Conservation (phyloP, 2,329 filamentous ascomycete species). For the Aspergillus intermedius region DNA sequence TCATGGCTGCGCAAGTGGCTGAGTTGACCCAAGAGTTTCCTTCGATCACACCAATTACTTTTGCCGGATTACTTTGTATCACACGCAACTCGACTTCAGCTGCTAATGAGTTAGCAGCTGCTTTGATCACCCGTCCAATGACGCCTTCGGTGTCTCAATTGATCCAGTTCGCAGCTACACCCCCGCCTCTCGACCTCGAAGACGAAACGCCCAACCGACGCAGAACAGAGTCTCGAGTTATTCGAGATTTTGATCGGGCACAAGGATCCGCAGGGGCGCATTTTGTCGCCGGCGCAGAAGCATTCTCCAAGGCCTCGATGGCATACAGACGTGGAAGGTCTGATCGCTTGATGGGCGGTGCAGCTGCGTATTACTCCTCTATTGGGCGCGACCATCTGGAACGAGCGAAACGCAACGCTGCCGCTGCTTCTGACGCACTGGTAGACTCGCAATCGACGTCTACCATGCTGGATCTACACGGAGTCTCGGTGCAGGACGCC, state of each 20-base stretch:
- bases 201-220: constrained; percentile 15
- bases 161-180: constrained; percentile 37
- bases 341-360: constrained; percentile 66
- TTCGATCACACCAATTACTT: constrained; percentile 41
- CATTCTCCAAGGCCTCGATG: constrained; percentile 52
- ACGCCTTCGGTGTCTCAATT: constrained; percentile 28
- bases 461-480: constrained; percentile 69
- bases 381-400: constrained; percentile 59
- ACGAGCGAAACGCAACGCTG: constrained; percentile 52
- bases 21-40: constrained; percentile 53
- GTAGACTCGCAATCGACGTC: constrained; percentile 61
- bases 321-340: constrained; percentile 60
- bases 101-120: constrained; percentile 55
- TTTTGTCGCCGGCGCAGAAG: constrained; percentile 42
- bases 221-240: constrained; percentile 3
- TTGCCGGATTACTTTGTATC: constrained; percentile 50
- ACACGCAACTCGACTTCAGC: constrained; percentile 52
- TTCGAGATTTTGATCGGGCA: constrained; percentile 20
- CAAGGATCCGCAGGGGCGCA: constrained; percentile 39
- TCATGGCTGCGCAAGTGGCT: constrained; percentile 44
- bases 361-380: constrained; percentile 68
- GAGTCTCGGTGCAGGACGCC: constrained; percentile 72
- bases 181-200: constrained; percentile 15
- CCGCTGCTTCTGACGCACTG: constrained; percentile 62
- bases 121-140: constrained; percentile 39